Evolutionary conservation across 306 rosid species (phyloP), one percentile per base, ranked within the genome.

Genomic region (Trifolium fragiferum): DNA sequence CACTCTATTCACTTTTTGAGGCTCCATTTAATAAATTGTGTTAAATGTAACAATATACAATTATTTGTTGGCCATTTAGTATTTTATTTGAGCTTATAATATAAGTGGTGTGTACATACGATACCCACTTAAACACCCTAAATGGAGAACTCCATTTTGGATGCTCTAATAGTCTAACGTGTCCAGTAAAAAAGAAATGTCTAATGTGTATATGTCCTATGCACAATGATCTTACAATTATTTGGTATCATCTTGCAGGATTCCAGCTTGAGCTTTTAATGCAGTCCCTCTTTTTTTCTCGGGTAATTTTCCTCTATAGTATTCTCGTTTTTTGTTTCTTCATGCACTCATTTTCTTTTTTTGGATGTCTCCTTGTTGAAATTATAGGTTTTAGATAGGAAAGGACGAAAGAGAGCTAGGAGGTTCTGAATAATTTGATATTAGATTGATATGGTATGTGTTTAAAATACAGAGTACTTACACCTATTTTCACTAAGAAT

Each of bases 221-320:
- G 71, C 62, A 81, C 80, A 70, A 76, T 74, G 74, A 80, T 77
- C 46, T 53, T 64, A 79, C 62, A 10, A 68, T 51, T 70, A 57
- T 57, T 49, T 57, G 77, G 66, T 80, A 76, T 80, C 75, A 58
- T 66, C 82, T 70, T 90, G 93, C 94, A 94, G 98, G 90, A 37
- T 94, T 91, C 84, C 90, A 86, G 85, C 97, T 94, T 59, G 98
- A 94, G 81, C 93, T 94, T 84, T 82, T 94, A 83, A 87, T 94
- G 94, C 98, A 94, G 84, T 91, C 98, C 65, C 89, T 94, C 78
- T 80, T 73, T 80, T 91, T 91, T 86, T 88, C 96, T 80, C 94
- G 98, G 98, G 98, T 94, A 93, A 47, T 35, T 70, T 55, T 76
- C 64, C 40, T 47, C 49, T 54, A 68, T 69, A 53, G 72, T 15